Percentiles rank a stretch among this genome's conserved stretches.
phyloP scores from a whole-genome alignment of 2,329 filamentous ascomycete genomes.

The Magnaporthiopsis rhizophila region DNA sequence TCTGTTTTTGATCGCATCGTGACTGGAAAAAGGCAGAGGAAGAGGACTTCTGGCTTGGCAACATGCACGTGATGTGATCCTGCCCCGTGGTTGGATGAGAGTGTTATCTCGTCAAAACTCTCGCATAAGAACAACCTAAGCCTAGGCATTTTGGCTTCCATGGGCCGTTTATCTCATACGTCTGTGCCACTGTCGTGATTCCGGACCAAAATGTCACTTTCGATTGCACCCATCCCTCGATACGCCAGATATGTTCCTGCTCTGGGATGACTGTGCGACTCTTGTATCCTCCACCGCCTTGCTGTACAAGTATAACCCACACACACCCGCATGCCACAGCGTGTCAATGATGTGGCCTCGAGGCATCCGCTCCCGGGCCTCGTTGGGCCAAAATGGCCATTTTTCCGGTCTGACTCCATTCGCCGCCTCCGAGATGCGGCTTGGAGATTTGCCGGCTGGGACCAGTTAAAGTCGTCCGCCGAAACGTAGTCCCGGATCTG shows the following conservation, averaged over 20 bases:
- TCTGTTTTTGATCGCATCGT: not conserved
- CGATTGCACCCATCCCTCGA: not conserved
- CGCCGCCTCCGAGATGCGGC: too few relatives aligned
- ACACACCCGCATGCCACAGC: not conserved
- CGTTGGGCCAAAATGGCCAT: not conserved
- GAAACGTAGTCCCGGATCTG: too few relatives aligned
- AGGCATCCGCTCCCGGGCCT: not conserved
- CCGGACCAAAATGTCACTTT: not conserved
- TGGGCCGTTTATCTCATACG: not conserved
- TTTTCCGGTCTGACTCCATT: not conserved
- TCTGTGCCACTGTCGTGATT: not conserved
- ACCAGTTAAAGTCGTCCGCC: not conserved
- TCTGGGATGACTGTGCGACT: not conserved
- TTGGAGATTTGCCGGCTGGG: not conserved
- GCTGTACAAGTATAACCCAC: not conserved
- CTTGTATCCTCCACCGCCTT: too few relatives aligned
- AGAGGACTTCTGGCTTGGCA: too few relatives aligned
- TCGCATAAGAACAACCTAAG: not conserved
- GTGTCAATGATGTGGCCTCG: not conserved
- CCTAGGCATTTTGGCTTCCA: not conserved
- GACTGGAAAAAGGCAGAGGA: too few relatives aligned
- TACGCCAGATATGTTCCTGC: not conserved
- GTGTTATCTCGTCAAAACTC: not conserved
- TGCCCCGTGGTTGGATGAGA: not conserved
- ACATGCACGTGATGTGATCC: not conserved